Conservation (phyloP, 1,284 basidiomycete species). For the Rhodotorula sp. region DNA sequence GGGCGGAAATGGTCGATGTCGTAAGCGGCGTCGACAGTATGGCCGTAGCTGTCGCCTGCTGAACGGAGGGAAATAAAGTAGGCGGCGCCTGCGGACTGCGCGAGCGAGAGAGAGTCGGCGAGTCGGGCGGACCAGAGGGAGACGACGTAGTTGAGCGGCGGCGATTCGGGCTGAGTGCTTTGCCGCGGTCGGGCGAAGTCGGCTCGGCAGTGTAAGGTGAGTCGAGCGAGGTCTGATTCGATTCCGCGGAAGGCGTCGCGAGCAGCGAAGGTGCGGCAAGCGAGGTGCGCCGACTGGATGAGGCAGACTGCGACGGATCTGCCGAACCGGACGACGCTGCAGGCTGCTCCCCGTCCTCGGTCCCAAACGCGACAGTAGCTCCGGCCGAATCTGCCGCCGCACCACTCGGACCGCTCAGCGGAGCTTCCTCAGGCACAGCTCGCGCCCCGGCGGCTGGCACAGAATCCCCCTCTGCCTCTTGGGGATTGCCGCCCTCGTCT, state of each 20-base stretch:
- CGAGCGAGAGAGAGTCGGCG: slow-evolving; percentile 7
- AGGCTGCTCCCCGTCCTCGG: too few relatives aligned
- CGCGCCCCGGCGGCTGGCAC: background rate
- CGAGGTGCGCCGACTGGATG: slow-evolving; percentile 12
- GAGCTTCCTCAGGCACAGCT: too few relatives aligned
- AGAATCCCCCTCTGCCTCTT: background rate
- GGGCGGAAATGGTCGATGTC: slow-evolving; percentile 6
- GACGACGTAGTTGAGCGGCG: background rate
- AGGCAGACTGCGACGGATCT: background rate
- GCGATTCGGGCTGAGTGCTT: background rate
- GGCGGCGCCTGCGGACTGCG: slow-evolving; percentile 16
- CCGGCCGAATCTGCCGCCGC: too few relatives aligned
- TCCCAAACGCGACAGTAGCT: too few relatives aligned
- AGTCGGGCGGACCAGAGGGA: slow-evolving; percentile 11
- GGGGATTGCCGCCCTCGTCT: background rate
- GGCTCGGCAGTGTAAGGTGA: background rate
- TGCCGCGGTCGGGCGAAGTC: background rate
- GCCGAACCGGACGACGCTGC: background rate
- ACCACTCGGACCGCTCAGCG: too few relatives aligned
- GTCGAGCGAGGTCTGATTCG: background rate
- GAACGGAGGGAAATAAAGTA: background rate
- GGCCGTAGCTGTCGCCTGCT: background rate
- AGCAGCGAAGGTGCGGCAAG: slow-evolving; percentile 5
- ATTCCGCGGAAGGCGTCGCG: background rate
- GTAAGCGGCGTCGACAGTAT: background rate